A percentile compares a stretch with the other conserved stretches of the same genome.
These are phyloP conservation scores for Sporisorium exsertum DNA, from an alignment of 1,284 basidiomycete genomes.

Conservation along the genomic window DNA sequence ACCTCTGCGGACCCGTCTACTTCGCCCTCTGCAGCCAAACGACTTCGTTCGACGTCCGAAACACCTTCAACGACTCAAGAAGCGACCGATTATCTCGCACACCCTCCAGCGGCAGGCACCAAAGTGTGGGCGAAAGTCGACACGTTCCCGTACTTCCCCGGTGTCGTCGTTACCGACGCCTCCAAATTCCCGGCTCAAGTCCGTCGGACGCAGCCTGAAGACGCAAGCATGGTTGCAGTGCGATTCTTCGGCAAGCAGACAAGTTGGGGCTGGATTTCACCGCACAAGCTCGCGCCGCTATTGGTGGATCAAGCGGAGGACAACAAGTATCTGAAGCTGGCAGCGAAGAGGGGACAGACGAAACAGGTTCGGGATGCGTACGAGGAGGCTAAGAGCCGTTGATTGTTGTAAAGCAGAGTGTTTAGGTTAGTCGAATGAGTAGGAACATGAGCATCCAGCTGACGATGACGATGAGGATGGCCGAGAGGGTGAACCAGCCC, in stretches of 20 bases:
- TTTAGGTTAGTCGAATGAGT: slow-evolving; percentile 63
- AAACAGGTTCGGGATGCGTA: slow-evolving; percentile 33
- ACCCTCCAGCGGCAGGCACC: slow-evolving; percentile 19
- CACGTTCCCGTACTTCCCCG: slow-evolving; percentile 35
- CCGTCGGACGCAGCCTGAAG: not conserved
- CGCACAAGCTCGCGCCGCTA: slow-evolving; percentile 11
- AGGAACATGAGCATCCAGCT: slow-evolving; percentile 67
- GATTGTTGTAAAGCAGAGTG: not conserved
- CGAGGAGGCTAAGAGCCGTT: slow-evolving; percentile 22
- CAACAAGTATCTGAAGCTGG: slow-evolving; percentile 27
- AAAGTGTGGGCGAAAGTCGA: slow-evolving; percentile 51
- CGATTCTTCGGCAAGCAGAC: slow-evolving; percentile 27
- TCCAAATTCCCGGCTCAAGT: slow-evolving; percentile 2
- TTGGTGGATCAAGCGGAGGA: slow-evolving; percentile 19
- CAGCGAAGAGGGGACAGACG: slow-evolving; percentile 14
- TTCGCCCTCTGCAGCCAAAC: slow-evolving; percentile 14
- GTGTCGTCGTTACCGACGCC: slow-evolving; percentile 14
- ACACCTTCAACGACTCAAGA: not conserved
- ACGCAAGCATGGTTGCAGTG: slow-evolving; percentile 16
- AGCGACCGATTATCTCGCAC: not conserved
- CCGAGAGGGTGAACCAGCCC: slow-evolving; percentile 67
- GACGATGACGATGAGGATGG: slow-evolving; percentile 58
- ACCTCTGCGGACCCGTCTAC: slow-evolving; percentile 10
- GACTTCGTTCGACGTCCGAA: slow-evolving; percentile 1
- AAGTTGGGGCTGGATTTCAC: slow-evolving; percentile 26